Evolutionary conservation across 306 rosid genomes (phyloP).

Genomic region (Cucurbita maxima): DNA sequence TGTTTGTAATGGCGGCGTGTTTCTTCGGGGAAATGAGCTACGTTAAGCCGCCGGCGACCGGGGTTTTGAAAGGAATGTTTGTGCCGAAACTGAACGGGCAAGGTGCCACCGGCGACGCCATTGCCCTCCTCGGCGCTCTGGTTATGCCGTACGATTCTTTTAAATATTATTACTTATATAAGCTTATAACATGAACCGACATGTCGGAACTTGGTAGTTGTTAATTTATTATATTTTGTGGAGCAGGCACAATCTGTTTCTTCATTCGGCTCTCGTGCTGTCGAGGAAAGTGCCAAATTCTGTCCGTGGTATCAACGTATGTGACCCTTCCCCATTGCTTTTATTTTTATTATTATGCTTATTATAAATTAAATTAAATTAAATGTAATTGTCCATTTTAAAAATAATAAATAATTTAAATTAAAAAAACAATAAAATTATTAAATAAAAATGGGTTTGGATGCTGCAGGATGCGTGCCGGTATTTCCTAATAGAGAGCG

Average conservation of each 20-base stretch:
- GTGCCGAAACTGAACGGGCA: slow-evolving; percentile 49
- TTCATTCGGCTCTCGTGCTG: slow-evolving; percentile 86
- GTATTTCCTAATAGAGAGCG: slow-evolving; percentile 61
- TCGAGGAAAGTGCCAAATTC: slow-evolving; percentile 62
- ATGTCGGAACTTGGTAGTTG: background rate
- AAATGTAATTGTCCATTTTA: too few relatives aligned
- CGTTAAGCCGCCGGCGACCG: slow-evolving; percentile 53
- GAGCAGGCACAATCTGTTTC: slow-evolving; percentile 80
- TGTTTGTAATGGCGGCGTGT: slow-evolving; percentile 70
- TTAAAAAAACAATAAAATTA: too few relatives aligned
- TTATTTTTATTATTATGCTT: too few relatives aligned
- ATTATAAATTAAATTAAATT: too few relatives aligned
- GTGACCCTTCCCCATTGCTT: background rate
- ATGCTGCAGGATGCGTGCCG: slow-evolving; percentile 59
- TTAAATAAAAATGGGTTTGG: background rate
- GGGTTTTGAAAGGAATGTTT: slow-evolving; percentile 39
- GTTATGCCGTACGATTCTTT: slow-evolving; percentile 57
- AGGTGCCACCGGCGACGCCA: slow-evolving; percentile 66
- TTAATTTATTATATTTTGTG: background rate
- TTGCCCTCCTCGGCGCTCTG: slow-evolving; percentile 82
- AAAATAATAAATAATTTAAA: background rate
- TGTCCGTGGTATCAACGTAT: slow-evolving; percentile 67
- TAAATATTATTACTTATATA: too few relatives aligned
- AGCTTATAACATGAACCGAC: background rate
- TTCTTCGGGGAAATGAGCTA: slow-evolving; percentile 76